Conservation (phyloP, 306 rosid genomes). For the Arachis stenosperma region DNA sequence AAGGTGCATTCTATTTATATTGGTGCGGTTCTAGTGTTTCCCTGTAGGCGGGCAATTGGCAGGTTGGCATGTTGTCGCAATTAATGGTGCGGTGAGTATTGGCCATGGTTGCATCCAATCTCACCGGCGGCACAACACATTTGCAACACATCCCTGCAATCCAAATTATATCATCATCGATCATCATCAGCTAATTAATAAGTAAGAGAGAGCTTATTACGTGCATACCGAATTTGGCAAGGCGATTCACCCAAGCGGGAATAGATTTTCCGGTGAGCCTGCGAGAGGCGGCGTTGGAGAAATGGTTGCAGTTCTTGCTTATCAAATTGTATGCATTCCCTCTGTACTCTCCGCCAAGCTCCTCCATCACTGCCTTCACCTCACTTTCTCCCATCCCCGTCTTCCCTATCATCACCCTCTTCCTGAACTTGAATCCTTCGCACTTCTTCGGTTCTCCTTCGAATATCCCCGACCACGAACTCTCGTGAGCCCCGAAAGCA, state of each 20-base stretch:
- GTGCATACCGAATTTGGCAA: slow-evolving; percentile 61
- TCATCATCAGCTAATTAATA: neutral
- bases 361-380: slow-evolving; percentile 68
- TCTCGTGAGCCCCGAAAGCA: slow-evolving; percentile 93
- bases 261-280: slow-evolving; percentile 77
- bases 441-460: slow-evolving; percentile 86
- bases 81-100: too few species aligned
- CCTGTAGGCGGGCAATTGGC: too few species aligned
- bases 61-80: too few species aligned
- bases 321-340: slow-evolving; percentile 89
- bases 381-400: slow-evolving; percentile 58
- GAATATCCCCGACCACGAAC: slow-evolving; percentile 76
- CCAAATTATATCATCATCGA: too few species aligned
- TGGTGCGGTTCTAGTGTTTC: too few species aligned
- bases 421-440: slow-evolving; percentile 80
- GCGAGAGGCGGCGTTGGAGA: slow-evolving; percentile 73
- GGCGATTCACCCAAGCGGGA: slow-evolving; percentile 97
- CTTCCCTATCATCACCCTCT: slow-evolving; percentile 76
- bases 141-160: too few species aligned
- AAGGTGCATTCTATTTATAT: too few species aligned
- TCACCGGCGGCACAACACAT: too few species aligned
- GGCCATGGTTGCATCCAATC: too few species aligned
- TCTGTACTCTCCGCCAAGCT: slow-evolving; percentile 62
- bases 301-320: slow-evolving; percentile 90
- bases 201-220: slow-evolving; percentile 30